Percentiles rank a stretch among this genome's conserved stretches.
Conservation (phyloP, 2,329 filamentous ascomycete genomes). For the Neonectria coccinea region DNA sequence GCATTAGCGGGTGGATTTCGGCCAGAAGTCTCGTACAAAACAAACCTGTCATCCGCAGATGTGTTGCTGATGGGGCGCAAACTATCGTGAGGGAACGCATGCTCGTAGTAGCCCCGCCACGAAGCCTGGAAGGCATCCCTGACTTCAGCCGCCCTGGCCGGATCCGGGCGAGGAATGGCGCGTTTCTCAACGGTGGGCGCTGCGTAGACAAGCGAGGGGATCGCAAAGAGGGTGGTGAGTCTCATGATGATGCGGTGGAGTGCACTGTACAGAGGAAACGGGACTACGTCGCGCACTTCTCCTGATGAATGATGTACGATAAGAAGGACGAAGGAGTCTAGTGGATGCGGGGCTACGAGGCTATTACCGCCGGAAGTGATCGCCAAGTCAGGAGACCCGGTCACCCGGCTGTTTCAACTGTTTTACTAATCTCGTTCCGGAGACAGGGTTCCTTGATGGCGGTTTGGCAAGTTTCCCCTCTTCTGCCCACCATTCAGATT, state of each 20-base stretch:
- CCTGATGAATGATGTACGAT: neutral
- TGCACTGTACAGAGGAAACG: neutral
- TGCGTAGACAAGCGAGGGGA: conserved; percentile 1
- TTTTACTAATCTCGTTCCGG: neutral
- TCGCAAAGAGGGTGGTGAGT: conserved; percentile 16
- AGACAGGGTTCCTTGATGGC: neutral
- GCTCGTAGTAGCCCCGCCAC: conserved; percentile 78
- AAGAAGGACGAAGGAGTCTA: neutral
- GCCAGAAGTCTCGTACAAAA: neutral
- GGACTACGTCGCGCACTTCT: neutral
- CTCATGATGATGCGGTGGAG: conserved; percentile 8
- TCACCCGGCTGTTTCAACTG: neutral
- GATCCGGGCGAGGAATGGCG: conserved; percentile 43
- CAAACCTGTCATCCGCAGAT: conserved; percentile 75
- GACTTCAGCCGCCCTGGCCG: conserved; percentile 67
- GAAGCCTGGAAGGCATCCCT: conserved; percentile 76
- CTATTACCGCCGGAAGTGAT: neutral
- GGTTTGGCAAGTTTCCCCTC: neutral
- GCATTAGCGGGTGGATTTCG: conserved; percentile 69
- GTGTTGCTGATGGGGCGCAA: conserved; percentile 75
- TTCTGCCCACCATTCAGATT: neutral
- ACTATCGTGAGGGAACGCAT: conserved; percentile 84
- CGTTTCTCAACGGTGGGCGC: neutral
- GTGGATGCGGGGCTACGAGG: neutral
- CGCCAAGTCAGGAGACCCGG: neutral